Evolutionary conservation across 352 stramenopile genomes (phyloP), one percentile per base, ranked within the genome.

Genomic region (Phytophthora sp.): DNA sequence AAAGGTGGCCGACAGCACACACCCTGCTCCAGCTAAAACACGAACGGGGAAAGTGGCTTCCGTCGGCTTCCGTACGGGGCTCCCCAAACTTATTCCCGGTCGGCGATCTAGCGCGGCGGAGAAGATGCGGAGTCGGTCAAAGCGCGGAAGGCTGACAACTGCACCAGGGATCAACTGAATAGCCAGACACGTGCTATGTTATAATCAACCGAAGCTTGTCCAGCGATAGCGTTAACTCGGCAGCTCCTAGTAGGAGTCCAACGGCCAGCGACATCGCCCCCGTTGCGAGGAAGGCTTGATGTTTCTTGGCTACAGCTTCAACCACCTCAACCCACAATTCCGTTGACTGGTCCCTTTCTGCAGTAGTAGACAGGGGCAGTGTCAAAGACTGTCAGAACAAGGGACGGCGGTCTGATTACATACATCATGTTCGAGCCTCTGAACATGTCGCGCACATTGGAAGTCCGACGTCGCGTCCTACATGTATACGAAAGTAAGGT

Each of bases 31-130:
- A 36, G 33, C 16, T n/a, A 23, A 33, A 33, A 11, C 18, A 31
- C 29, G 26, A n/a, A 54, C 15, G 11, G 46, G 27, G 5, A 35
- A 52, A 36, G 24, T 36, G 12, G 44, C 46, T 8, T 30, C 55
- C 15, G 31, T 42, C 13, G 58, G 46, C 3, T 69, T 59, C 26
- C 61, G 50, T 20, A 13, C 44, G 27, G 47, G 60, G 0, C 39
- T 70, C n/a, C 65, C 59, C 12, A 66, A 66, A 44, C 12, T 69
- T 11, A 46, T 59, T 15, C 57, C 56, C 27, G 36, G 7, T 12
- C 51, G 68, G 31, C 63, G 68, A 27, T 76, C 68, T 3, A 76
- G 68, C n/a, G 57, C 38, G 11, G 51, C 68, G n/a, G 63, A 76
- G 33, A 76, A 69, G 49, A 8, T 59, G 35, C 68, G 68, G 4